Percentiles rank a stretch among this genome's conserved stretches.
These are phyloP conservation scores for Xylariaceae sp. DNA, from an alignment of 2,329 filamentous ascomycete genomes.

Conservation along the genomic window DNA sequence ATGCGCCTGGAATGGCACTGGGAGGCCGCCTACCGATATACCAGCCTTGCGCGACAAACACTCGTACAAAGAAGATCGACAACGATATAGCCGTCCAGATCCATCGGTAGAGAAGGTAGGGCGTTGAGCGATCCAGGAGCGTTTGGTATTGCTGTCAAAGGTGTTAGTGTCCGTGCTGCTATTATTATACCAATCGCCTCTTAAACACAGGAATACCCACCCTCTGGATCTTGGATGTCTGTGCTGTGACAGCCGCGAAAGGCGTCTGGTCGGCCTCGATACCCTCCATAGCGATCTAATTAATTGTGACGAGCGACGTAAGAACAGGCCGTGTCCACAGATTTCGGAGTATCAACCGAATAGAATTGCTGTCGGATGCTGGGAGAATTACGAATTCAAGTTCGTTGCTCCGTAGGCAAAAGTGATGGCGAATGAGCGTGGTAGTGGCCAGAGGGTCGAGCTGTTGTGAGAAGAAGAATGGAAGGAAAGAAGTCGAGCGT, in stretches of 20 bases:
- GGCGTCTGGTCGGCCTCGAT: constrained; percentile 84
- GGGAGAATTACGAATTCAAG: constrained; percentile 3
- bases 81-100: constrained; percentile 71
- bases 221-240: constrained; percentile 69
- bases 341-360: neutral
- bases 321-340: neutral
- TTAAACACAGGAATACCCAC: constrained; percentile 42
- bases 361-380: neutral
- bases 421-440: constrained; percentile 19
- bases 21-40: constrained; percentile 69
- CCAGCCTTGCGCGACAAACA: constrained; percentile 92
- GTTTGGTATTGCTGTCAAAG: constrained; percentile 76
- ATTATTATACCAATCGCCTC: neutral
- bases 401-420: neutral
- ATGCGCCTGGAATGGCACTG: neutral
- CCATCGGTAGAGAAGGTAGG: constrained; percentile 88
- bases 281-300: constrained; percentile 62
- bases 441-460: constrained; percentile 9
- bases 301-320: constrained; percentile 10
- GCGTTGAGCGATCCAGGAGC: constrained; percentile 88
- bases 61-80: constrained; percentile 78
- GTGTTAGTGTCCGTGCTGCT: constrained; percentile 8
- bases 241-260: constrained; percentile 82
- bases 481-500: constrained; percentile 7
- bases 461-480: constrained; percentile 2